These are phyloP conservation scores for Colletotrichum salicis DNA, from an alignment of 2,329 filamentous ascomycete species.

Conservation along the genomic window DNA sequence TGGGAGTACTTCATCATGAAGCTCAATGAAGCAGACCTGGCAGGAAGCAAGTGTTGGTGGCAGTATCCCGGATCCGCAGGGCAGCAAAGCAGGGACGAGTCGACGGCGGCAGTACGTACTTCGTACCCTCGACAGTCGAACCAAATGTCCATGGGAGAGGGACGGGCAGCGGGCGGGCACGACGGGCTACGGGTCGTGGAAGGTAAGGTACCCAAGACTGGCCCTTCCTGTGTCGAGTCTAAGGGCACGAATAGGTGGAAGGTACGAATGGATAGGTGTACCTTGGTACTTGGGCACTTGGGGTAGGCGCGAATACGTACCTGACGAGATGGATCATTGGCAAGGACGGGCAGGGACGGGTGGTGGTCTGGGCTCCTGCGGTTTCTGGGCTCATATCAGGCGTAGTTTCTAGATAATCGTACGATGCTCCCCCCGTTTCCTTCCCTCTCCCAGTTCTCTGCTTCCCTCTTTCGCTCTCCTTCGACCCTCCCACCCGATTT, in stretches of 20 bases:
- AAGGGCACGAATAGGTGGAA: too few relatives aligned
- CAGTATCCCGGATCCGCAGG: not conserved
- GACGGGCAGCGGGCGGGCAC: not conserved
- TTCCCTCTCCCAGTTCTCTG: conserved; percentile 26
- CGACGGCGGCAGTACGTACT: not conserved
- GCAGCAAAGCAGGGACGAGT: not conserved
- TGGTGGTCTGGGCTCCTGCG: conserved; percentile 16
- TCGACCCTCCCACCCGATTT: conserved; percentile 4
- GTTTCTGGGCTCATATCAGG: conserved; percentile 32
- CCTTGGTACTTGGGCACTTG: too few relatives aligned
- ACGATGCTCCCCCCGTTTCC: conserved; percentile 34
- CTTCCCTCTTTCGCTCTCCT: conserved; percentile 16
- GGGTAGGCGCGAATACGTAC: not conserved
- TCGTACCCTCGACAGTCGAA: not conserved
- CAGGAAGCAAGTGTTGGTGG: too few relatives aligned
- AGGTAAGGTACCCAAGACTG: too few relatives aligned
- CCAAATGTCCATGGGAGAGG: not conserved
- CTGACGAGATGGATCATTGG: not conserved
- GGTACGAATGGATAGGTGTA: too few relatives aligned
- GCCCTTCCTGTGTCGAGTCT: too few relatives aligned
- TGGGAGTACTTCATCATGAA: too few relatives aligned
- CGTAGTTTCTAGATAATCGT: conserved; percentile 36
- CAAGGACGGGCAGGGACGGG: conserved; percentile 19
- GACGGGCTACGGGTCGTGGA: not conserved
- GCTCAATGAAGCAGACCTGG: too few relatives aligned